Base-by-base conservation (phyloP, 345 rosid species). In the Combretum micranthum region DNA sequence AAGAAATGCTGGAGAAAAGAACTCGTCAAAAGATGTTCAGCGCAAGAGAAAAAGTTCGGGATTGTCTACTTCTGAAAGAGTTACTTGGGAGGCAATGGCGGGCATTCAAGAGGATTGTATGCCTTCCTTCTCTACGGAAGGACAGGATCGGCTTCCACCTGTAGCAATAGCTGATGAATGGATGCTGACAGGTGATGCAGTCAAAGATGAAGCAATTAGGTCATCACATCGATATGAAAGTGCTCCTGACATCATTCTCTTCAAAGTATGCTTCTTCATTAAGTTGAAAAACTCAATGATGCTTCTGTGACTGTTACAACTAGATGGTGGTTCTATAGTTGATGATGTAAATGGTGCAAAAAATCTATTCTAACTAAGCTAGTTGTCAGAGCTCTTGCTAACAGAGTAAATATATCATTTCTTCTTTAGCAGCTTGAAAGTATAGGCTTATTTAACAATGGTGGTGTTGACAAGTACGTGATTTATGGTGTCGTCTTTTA, bases 41-140 rank as follows among this genome's bases (percentile, higher is more conserved):
- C 88, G 95, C 53, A 92, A 92, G 66, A 77, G 96, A 69, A 92
- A 92, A 76, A 88, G 72, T 76, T 88, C 93, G 60, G 89, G 90
- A 51, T 74, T 88, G 69, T 61, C 85, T 48, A 75, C 87, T 54
- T 76, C 97, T 63, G 97, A 92, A 61, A 92, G 80, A 74, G 83
- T 83, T 72, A 83, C 91, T 66, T 88, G 95, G 97, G 98, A 92
- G 73, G 90, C 95, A 52, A 88, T 88, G 96, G 74, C 98, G 46
- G 98, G 95, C 68, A 88, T 92, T 67, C 93, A 76, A 59, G 97
- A 88, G 70, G 93, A 86, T 63, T 83, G 64, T 44, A 82, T 72
- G 51, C 66, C 85, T 59, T 74, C 88, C 50, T 75, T 69, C 68
- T 78, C 80, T 60, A 70, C 67, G 32, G 95, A 88, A 64, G 95